Base-by-base conservation (phyloP, 495 filamentous ascomycete species). In the Oidiodendron maius region DNA sequence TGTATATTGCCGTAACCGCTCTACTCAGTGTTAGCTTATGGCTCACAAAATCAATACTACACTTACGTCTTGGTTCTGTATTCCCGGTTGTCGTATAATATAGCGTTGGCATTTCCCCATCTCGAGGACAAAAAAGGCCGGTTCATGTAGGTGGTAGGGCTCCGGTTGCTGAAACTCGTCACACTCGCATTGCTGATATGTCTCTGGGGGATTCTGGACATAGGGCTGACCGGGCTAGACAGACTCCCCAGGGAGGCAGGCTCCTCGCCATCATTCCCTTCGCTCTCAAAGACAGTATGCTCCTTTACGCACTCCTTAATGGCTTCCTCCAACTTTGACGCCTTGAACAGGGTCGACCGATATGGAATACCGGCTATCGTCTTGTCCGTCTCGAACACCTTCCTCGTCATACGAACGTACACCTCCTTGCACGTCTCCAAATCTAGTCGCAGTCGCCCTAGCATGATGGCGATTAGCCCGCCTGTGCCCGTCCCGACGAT, bases 301-400 rank as follows among this genome's bases (percentile, higher is more conserved):
- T 95, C 85, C 46, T 83, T 71, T 3, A 98, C 94, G 56, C 85
- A 90, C 52, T 94, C 84, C 59, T 78, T 79, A 60, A 98, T 97
- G 0, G 90, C 94, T 53, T 96, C 89, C 61, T 97, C 94, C 44
- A 98, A 72, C 59, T 88, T 91, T 6, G 87, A 91, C 4, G 93
- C 91, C 69, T 98, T 98, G 77, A 96, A 97, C 36, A 97, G 63
- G 0, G 93, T 97, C 15, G 87, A 90, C 20, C 86, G 81, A 58
- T 93, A 95, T 0, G 91, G 93, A 46, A 98, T 93, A 12, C 91
- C 93, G 15, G 86, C 87, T 51, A 98, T 80, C 5, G 91, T 97
- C 70, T 98, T 98, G 68, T 98, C 94, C 9, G 93, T 96, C 65
- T 96, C 90, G 54, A 98, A 98, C 0, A 97, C 94, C 60, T 82